phyloP scores from a whole-genome alignment of 805 yeast genomes.

The Sugiyamaella floridensis region DNA sequence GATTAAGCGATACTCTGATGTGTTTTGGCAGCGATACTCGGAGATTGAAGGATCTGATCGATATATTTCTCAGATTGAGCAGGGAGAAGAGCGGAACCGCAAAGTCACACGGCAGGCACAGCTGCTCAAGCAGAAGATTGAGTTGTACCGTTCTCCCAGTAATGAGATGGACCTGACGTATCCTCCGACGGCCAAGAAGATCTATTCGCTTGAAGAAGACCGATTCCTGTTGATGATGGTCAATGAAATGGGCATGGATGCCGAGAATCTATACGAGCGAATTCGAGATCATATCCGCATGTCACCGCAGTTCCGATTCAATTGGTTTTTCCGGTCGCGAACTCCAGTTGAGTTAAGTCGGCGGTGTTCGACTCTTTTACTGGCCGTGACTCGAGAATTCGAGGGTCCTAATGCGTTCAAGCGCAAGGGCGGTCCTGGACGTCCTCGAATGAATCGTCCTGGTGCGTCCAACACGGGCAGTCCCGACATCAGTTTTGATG shows the following conservation, averaged over 20 bases:
- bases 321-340: constrained; percentile 78
- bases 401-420: constrained; percentile 35
- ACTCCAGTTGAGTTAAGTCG: constrained; percentile 72
- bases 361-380: constrained; percentile 72
- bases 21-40: constrained; percentile 70
- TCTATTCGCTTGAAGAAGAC: constrained; percentile 84
- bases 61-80: constrained; percentile 71
- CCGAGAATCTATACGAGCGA: constrained; percentile 66
- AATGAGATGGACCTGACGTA: constrained; percentile 62
- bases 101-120: constrained; percentile 66
- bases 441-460: constrained; percentile 1
- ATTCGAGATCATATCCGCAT: constrained; percentile 64
- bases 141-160: constrained; percentile 64
- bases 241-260: constrained; percentile 71
- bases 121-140: constrained; percentile 66
- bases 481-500: constrained; percentile 18
- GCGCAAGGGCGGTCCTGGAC: constrained; percentile 23
- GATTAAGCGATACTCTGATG: constrained; percentile 64
- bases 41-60: constrained; percentile 89
- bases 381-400: constrained; percentile 65
- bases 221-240: constrained; percentile 73
- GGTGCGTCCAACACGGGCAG: constrained; percentile 13
- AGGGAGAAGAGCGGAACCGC: constrained; percentile 75
- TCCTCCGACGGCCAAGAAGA: constrained; percentile 66
- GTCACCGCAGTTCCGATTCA: constrained; percentile 73